Evolutionary conservation across 345 rosid species (phyloP).

Genomic region (Anacardium occidentale): DNA sequence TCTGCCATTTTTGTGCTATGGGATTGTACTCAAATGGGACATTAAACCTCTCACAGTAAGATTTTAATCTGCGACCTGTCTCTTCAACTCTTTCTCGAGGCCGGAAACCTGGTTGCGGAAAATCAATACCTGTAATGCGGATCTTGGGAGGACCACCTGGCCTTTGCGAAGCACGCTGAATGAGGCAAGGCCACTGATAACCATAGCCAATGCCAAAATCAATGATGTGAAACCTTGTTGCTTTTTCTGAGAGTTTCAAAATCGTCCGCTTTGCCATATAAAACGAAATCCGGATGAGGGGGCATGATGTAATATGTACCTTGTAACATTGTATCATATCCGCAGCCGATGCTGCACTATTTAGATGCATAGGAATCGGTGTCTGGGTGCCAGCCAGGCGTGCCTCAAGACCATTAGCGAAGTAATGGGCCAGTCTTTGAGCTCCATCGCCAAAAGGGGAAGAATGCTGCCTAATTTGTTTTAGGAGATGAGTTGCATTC

Average conservation of each 20-base stretch:
- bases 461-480: slow-evolving; percentile 65
- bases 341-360: slow-evolving; percentile 42
- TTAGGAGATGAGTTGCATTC: slow-evolving; percentile 51
- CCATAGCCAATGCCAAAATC: slow-evolving; percentile 85
- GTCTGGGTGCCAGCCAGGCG: slow-evolving; percentile 53
- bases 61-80: slow-evolving; percentile 56
- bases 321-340: slow-evolving; percentile 58
- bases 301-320: slow-evolving; percentile 53
- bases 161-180: slow-evolving; percentile 51
- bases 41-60: slow-evolving; percentile 58
- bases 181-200: slow-evolving; percentile 87
- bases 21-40: slow-evolving; percentile 59
- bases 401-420: slow-evolving; percentile 65
- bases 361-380: slow-evolving; percentile 33
- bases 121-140: slow-evolving; percentile 77
- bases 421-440: slow-evolving; percentile 67
- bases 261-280: slow-evolving; percentile 53
- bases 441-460: slow-evolving; percentile 55
- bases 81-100: slow-evolving; percentile 72
- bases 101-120: slow-evolving; percentile 77
- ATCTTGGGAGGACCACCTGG: slow-evolving; percentile 53
- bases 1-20: slow-evolving; percentile 74
- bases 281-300: slow-evolving; percentile 56
- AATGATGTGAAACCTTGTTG: slow-evolving; percentile 60
- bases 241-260: slow-evolving; percentile 44